These are phyloP conservation scores for Fusarium globosum DNA, from an alignment of 2,329 filamentous ascomycete genomes.

Conservation along the genomic window DNA sequence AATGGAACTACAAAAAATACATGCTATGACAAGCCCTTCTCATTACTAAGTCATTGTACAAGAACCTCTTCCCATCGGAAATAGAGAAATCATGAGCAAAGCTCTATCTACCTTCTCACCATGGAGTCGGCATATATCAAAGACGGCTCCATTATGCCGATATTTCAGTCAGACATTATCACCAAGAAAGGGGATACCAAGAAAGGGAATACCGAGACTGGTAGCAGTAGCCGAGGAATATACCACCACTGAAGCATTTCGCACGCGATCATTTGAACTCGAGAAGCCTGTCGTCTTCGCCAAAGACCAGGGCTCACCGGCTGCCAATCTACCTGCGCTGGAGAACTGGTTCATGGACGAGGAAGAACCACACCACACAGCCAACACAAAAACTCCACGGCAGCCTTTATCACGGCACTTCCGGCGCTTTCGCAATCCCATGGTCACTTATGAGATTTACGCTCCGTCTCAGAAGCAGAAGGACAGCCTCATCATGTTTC, in stretches of 20 bases:
- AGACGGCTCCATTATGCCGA: not conserved
- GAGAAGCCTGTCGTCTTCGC: conserved; percentile 63
- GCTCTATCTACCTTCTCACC: not conserved
- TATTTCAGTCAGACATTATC: not conserved
- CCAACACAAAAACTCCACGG: not conserved
- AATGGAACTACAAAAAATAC: not conserved
- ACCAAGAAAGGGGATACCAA: not conserved
- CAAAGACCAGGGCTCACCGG: conserved; percentile 53
- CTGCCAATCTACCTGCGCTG: conserved; percentile 60
- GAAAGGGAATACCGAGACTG: conserved; percentile 2
- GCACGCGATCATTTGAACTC: conserved; percentile 61
- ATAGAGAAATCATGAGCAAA: conserved; percentile 23
- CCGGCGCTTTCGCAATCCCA: conserved; percentile 44
- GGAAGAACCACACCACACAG: not conserved
- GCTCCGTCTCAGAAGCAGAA: conserved; percentile 31
- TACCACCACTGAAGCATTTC: conserved; percentile 60
- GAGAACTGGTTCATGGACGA: conserved; percentile 67
- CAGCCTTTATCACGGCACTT: conserved; percentile 45
- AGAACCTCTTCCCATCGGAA: not conserved
- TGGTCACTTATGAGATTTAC: conserved; percentile 56
- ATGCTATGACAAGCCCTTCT: not conserved
- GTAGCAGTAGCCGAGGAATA: not conserved
- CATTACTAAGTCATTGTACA: not conserved
- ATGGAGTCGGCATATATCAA: conserved; percentile 35
- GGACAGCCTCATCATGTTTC: conserved; percentile 42